These are phyloP conservation scores for Saturnispora ahearnii DNA, from an alignment of 805 yeast species.

Conservation along the genomic window DNA sequence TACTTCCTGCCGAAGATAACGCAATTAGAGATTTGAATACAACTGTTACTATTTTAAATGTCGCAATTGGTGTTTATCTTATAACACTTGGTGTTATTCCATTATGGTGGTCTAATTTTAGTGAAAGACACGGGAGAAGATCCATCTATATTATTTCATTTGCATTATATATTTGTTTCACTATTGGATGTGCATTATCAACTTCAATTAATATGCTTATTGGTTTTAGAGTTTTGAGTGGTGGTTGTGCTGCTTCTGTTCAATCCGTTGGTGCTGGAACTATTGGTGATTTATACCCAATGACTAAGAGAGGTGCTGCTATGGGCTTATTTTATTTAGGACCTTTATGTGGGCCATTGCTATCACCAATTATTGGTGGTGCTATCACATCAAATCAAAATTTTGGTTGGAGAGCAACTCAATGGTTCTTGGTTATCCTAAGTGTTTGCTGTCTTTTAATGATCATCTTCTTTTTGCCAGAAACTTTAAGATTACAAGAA, in stretches of 20 bases:
- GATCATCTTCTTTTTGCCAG: slow-evolving; percentile 60
- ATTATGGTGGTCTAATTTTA: slow-evolving; percentile 79
- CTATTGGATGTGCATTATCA: slow-evolving; percentile 63
- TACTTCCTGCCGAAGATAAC: slow-evolving; percentile 67
- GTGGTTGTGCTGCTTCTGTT: slow-evolving; percentile 78
- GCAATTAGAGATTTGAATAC: slow-evolving; percentile 50
- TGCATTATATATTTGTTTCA: slow-evolving; percentile 50
- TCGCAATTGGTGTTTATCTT: slow-evolving; percentile 73
- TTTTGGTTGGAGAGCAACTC: slow-evolving; percentile 88
- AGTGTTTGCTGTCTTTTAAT: slow-evolving; percentile 45
- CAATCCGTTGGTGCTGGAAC: slow-evolving; percentile 91
- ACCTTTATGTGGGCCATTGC: slow-evolving; percentile 68
- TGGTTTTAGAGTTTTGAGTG: slow-evolving; percentile 59
- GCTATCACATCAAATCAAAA: slow-evolving; percentile 43
- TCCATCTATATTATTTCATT: slow-evolving; percentile 65
- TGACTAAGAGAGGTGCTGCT: slow-evolving; percentile 64
- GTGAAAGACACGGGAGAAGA: slow-evolving; percentile 69
- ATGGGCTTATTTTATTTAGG: slow-evolving; percentile 78
- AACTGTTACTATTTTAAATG: slow-evolving; percentile 50
- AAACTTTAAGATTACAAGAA: slow-evolving; percentile 61
- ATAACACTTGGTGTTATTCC: slow-evolving; percentile 73
- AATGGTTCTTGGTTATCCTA: slow-evolving; percentile 69
- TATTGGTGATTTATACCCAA: slow-evolving; percentile 60
- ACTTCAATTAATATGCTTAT: slow-evolving; percentile 55
- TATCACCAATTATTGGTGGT: slow-evolving; percentile 78